phyloP scores from a whole-genome alignment of 495 filamentous ascomycete genomes.

The Aspergillus carlsbadensis region DNA sequence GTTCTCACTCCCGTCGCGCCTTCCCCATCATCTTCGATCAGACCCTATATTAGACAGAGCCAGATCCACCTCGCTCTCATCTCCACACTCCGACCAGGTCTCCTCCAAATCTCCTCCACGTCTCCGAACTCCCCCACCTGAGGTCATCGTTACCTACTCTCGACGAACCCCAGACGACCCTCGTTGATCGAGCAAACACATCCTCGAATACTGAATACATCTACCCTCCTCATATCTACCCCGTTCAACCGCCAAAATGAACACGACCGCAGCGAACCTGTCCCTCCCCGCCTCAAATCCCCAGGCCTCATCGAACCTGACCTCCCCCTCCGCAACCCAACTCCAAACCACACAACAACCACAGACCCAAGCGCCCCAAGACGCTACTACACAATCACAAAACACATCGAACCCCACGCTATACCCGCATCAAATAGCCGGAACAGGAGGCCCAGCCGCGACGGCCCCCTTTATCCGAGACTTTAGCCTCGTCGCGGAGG shows the following conservation, averaged over 20 bases:
- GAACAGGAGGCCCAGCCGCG: conserved; percentile 47
- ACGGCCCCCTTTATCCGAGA: conserved; percentile 69
- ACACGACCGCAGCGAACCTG: background rate
- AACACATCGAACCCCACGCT: conserved; percentile 15
- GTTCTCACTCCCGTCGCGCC: background rate
- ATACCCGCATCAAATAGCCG: conserved; percentile 33
- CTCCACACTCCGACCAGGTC: background rate
- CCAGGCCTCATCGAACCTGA: conserved; percentile 4
- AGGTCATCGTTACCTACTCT: background rate
- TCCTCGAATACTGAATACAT: background rate
- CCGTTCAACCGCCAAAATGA: background rate
- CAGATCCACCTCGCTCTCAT: background rate
- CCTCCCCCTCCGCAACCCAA: conserved; percentile 3
- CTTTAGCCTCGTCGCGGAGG: conserved; percentile 88
- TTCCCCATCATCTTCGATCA: background rate
- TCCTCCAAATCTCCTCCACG: background rate
- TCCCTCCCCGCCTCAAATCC: conserved; percentile 5
- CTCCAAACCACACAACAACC: conserved; percentile 5
- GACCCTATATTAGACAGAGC: background rate
- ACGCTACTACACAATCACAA: conserved; percentile 10
- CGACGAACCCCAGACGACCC: background rate
- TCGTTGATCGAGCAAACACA: background rate
- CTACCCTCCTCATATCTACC: background rate
- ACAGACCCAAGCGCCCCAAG: background rate
- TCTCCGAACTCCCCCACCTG: background rate